Percentiles rank a stretch among this genome's conserved stretches.
Conservation (phyloP, 2,329 filamentous ascomycete genomes). For the Pseudogymnoascus sp. region DNA sequence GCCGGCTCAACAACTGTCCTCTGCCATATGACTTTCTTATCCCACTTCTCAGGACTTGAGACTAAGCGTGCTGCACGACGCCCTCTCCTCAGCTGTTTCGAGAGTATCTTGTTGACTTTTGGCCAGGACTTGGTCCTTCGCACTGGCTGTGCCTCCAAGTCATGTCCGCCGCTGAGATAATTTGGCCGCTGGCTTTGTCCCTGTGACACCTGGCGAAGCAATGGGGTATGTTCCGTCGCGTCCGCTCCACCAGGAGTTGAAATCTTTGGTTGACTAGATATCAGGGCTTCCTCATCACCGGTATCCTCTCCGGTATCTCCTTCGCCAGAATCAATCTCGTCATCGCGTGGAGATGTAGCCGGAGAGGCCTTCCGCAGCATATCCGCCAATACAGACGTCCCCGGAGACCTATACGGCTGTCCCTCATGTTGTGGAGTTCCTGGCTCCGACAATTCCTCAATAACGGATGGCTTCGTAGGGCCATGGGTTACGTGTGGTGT, state of each 20-base stretch:
- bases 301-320: background rate
- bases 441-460: slow-evolving; percentile 55
- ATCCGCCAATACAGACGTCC: slow-evolving; percentile 41
- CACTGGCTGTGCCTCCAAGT: slow-evolving; percentile 25
- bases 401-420: slow-evolving; percentile 26
- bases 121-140: slow-evolving; percentile 22
- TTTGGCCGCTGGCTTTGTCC: slow-evolving; percentile 21
- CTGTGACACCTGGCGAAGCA: slow-evolving; percentile 19
- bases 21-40: slow-evolving; percentile 56
- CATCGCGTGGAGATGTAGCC: slow-evolving; percentile 17
- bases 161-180: slow-evolving; percentile 26
- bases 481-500: slow-evolving; percentile 26
- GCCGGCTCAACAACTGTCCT: slow-evolving; percentile 58
- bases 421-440: slow-evolving; percentile 39
- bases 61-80: slow-evolving; percentile 26
- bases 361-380: slow-evolving; percentile 38
- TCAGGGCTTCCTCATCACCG: background rate
- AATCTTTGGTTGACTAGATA: background rate
- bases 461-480: slow-evolving; percentile 39
- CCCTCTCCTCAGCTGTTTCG: slow-evolving; percentile 21
- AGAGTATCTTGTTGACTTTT: slow-evolving; percentile 22
- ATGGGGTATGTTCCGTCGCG: slow-evolving; percentile 25
- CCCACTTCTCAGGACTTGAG: slow-evolving; percentile 63
- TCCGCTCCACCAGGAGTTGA: background rate
- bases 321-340: slow-evolving; percentile 4